These are phyloP conservation scores for Leccinum variicolor DNA, from an alignment of 768 basidiomycete species.

Conservation along the genomic window DNA sequence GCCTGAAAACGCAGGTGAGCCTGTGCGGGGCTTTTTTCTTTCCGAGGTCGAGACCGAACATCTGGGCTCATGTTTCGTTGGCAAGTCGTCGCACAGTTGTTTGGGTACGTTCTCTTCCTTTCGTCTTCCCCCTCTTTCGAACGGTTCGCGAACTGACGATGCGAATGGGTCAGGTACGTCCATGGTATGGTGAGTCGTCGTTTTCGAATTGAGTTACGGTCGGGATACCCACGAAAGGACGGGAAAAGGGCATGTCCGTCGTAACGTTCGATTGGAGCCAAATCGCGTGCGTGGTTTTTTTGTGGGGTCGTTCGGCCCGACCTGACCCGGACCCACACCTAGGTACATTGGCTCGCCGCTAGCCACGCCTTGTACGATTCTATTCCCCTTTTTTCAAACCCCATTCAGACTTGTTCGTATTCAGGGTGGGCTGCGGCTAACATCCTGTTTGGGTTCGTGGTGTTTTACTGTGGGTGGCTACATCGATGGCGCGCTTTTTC, in stretches of 20 bases:
- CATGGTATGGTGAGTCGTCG: conserved; percentile 43
- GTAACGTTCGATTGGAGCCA: conserved; percentile 83
- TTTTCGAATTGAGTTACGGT: not conserved
- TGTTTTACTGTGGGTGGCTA: conserved; percentile 50
- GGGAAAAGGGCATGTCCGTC: conserved; percentile 55
- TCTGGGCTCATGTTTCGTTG: not conserved
- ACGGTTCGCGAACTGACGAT: not conserved
- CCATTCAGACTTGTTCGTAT: not conserved
- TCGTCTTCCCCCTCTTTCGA: not conserved
- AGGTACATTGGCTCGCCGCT: conserved; percentile 47
- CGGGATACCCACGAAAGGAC: not conserved
- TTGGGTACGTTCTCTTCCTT: conserved; percentile 35
- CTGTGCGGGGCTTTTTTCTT: not conserved
- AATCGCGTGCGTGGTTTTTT: conserved; percentile 38
- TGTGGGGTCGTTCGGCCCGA: not conserved
- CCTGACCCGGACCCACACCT: not conserved
- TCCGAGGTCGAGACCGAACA: not conserved
- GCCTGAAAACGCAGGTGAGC: conserved; percentile 45
- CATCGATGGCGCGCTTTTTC: no score
- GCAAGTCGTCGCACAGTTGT: conserved; percentile 44
- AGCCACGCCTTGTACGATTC: conserved; percentile 56
- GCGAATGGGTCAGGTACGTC: conserved; percentile 21
- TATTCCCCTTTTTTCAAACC: not conserved
- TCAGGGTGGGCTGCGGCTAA: conserved; percentile 77
- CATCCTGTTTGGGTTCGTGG: conserved; percentile 58